Conservation (phyloP, 75 land plant genomes). For the Sequoiadendron giganteum region DNA sequence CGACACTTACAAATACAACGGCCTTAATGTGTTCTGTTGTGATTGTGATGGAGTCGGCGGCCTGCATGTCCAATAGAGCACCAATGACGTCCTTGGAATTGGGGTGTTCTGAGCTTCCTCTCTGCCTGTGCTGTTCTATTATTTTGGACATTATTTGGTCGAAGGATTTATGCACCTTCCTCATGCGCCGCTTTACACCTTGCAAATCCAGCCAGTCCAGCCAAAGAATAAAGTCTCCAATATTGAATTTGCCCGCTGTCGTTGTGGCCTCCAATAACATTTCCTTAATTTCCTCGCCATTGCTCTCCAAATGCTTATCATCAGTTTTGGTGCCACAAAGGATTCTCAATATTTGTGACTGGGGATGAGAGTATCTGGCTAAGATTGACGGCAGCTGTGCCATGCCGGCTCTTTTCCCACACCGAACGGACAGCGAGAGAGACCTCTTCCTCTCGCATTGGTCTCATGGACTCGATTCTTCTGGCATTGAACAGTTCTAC, state of each 20-base stretch:
- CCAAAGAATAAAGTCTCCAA: conserved; percentile 9
- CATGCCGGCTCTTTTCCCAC: neutral
- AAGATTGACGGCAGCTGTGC: neutral
- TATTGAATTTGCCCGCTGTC: neutral
- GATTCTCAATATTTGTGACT: neutral
- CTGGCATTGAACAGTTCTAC: conserved; percentile 10
- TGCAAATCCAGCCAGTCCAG: conserved; percentile 4
- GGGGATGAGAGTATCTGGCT: neutral
- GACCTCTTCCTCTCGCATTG: conserved; percentile 2
- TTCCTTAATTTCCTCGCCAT: neutral
- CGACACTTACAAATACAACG: neutral
- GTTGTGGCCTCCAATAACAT: neutral
- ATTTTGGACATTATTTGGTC: neutral
- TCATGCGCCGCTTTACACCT: neutral
- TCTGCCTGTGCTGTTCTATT: neutral
- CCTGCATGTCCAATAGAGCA: neutral
- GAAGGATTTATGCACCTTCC: too few relatives aligned
- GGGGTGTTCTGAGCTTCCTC: neutral
- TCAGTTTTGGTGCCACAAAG: neutral
- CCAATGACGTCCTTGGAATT: neutral
- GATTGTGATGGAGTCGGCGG: neutral
- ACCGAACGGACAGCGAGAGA: neutral
- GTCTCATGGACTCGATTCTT: conserved; percentile 3
- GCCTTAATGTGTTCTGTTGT: neutral
- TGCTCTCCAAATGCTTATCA: neutral